phyloP scores from a whole-genome alignment of 225 moss, liverwort and hornwort genomes.

The Anthoceros angustus region DNA sequence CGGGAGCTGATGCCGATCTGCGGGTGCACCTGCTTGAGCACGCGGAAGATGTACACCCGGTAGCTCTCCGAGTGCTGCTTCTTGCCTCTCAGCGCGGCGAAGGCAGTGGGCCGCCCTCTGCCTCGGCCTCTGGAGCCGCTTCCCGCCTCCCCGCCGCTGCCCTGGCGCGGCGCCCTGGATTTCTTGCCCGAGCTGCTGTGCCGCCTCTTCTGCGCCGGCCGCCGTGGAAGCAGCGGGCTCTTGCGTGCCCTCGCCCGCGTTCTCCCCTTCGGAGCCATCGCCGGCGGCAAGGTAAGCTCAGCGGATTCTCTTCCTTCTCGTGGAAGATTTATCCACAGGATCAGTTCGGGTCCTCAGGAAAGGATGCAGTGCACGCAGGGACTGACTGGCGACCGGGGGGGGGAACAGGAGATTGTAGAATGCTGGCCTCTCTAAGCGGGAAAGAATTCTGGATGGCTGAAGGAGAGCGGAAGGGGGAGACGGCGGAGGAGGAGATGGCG shows the following conservation, averaged over 20 bases:
- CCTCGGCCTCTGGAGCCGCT: neutral
- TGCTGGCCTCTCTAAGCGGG: too few relatives aligned
- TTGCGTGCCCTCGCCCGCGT: neutral
- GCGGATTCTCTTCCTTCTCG: too few relatives aligned
- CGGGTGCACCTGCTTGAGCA: constrained; percentile 3
- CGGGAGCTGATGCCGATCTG: neutral
- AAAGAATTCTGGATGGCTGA: too few relatives aligned
- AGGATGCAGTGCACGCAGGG: too few relatives aligned
- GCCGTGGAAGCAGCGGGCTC: neutral
- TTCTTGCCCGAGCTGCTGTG: neutral
- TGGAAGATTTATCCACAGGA: too few relatives aligned
- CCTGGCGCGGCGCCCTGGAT: neutral
- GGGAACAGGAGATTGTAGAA: too few relatives aligned
- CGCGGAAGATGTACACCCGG: neutral
- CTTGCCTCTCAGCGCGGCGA: neutral
- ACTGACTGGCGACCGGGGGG: too few relatives aligned
- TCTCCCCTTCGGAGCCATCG: neutral
- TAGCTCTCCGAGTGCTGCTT: neutral
- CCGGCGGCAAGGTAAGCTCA: neutral
- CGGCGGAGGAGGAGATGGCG: neutral
- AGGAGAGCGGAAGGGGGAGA: neutral
- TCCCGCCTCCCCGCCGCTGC: neutral
- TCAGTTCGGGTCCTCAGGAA: too few relatives aligned
- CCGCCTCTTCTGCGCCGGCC: neutral
- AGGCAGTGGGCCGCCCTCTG: neutral